phyloP scores from a whole-genome alignment of 2,329 filamentous ascomycete species.

The Colletotrichum scovillei region DNA sequence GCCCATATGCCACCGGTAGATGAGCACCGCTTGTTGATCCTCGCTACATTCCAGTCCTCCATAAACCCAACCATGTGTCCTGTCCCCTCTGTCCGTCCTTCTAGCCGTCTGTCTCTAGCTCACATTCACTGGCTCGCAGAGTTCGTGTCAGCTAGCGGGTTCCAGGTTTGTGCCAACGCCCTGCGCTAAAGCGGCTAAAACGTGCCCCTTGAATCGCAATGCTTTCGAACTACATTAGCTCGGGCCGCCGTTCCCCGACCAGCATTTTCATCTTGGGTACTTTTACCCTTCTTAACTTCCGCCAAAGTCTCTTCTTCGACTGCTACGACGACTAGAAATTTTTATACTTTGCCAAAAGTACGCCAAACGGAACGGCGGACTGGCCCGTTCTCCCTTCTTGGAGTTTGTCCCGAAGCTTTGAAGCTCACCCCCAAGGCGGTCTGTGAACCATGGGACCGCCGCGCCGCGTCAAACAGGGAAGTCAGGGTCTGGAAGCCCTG shows the following conservation, averaged over 20 bases:
- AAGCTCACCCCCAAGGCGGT: background rate
- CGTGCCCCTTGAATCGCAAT: background rate
- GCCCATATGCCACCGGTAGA: background rate
- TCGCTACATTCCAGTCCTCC: background rate
- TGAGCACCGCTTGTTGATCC: background rate
- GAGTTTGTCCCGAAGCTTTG: background rate
- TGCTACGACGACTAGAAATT: background rate
- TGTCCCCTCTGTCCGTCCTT: background rate
- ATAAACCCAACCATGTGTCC: slow-evolving; percentile 2
- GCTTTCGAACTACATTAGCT: background rate
- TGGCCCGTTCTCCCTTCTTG: background rate
- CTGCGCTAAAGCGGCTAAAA: slow-evolving; percentile 26
- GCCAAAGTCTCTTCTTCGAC: background rate
- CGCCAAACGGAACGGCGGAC: background rate
- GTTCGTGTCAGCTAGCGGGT: slow-evolving; percentile 28
- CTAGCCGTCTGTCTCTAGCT: background rate
- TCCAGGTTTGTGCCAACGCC: slow-evolving; percentile 22
- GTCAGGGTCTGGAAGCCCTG: background rate
- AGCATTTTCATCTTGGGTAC: background rate
- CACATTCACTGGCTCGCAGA: background rate
- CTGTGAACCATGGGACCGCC: background rate
- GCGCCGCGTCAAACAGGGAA: background rate
- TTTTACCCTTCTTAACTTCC: background rate
- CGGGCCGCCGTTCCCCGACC: background rate
- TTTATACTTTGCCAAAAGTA: background rate